Base-by-base conservation (phyloP, 2,329 filamentous ascomycete genomes). In the Neurospora crassa region DNA sequence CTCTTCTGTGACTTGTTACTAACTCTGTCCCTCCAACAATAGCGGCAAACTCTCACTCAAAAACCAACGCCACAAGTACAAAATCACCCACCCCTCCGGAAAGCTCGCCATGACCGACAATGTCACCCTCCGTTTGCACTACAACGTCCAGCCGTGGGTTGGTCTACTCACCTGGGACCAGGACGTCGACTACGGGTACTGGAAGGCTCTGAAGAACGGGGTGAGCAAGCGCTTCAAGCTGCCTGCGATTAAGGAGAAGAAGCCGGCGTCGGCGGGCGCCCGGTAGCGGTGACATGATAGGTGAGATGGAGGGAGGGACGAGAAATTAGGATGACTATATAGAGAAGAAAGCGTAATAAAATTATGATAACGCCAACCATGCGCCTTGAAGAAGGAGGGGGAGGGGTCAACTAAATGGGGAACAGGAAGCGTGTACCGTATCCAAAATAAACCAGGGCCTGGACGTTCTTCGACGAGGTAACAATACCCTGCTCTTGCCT, bases 71-170 rank as follows among this genome's bases (percentile, higher is more conserved):
- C 92, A 94, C 2, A 99, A 99, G 82, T 99, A 99, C 85, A 94
- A 97, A 79, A 96, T 99, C 82, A 97, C 94, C 5, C 94, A 97
- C 80, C 92, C 95, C 12, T 88, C 87, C 12, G 92, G 94, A 73
- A 90, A 90, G 80, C 86, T 98, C 75, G 92, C 92, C 67, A 87
- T 91, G 78, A 85, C 89, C 68, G 84, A 87, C 69, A 90, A 96
- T 79, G 93, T 95, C 71, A 90, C 88, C 40, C 84, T 99, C 74
- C 89, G 90, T 77, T 84, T 98, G 70, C 91, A 96, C 79, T 99
- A 97, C 89, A 98, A 98, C 82, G 92, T 98, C 72, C 96, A 99
- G 85, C 96, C 96, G 41, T 98, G 95, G 93, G 93, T 99, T 12
- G 96, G 96, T 16, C 82, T 91, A 69, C 82, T 98, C 80, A 91